Evolutionary conservation across 2,329 filamentous ascomycete species (phyloP), one percentile per base, ranked within the genome.

Genomic region (Tolypocladium pustulatum): DNA sequence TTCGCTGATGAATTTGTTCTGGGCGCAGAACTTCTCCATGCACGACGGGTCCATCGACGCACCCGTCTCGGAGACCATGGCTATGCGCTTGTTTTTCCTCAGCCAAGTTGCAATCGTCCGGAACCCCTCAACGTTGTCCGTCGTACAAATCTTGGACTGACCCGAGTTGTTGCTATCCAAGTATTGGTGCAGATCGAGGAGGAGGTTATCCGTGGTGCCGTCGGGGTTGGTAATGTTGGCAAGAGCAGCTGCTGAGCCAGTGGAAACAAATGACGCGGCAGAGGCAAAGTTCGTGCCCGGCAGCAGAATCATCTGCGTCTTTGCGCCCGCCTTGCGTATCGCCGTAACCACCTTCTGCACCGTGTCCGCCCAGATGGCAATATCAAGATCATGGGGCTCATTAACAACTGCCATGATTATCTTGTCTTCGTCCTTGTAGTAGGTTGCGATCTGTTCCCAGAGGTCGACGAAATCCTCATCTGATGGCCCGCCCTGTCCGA

Each of bases 401-500:
- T 89, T 89, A 85, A 89, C 88, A 52, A 89, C n/a, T n/a, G n/a
- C n/a, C n/a, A n/a, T n/a, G 67, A 17, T 84, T 85, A 56, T 77
- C 76, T 32, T 82, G 41, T 75, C 67, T 55, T 83, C 71, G 7
- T 76, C 76, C 0, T 74, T 79, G 69, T 88, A 89, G 66, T 83
- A 82, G 1, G 71, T 74, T 10, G 86, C 85, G 5, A 85, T 69
- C 59, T 81, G 74, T 1, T 66, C 69, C 86, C 86, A 89, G 6
- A 88, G 70, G 49, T 72, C 73, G 4, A 77, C 80, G 63, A 88
- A 84, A 17, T 83, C 71, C 13, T 77, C 80, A 66, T 87, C 78
- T 0, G 77, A 78, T 0, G 84, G 84, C 0, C 84, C 85, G 27
- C 84, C 85, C 66, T 88, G 85, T 1, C 85, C 86, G 58, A 89